Evolutionary conservation across 257 asterid species (phyloP), one percentile per base, ranked within the genome.

Genomic region (Orobanche coerulescens): DNA sequence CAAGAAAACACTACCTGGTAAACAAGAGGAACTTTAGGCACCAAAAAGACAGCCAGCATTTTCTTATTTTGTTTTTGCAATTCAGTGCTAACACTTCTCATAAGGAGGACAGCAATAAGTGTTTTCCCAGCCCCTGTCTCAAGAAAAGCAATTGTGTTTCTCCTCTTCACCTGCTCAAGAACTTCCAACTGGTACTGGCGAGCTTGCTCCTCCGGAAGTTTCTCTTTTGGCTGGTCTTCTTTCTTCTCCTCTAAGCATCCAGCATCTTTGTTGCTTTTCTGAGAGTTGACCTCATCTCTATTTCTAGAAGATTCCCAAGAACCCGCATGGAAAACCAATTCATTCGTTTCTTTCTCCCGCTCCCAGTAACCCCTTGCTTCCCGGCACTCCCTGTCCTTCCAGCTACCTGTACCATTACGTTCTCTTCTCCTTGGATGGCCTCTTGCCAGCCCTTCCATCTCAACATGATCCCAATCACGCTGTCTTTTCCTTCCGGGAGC

Each of bases 51-150:
- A 33, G 97, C 94, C 25, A 88, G 80, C 87, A 88, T 79, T 77
- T 86, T 93, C 81, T 79, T 93, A 75, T 89, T 80, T 65, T 67
- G 76, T 52, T 69, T 74, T 67, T 78, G 84, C 82, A 93, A 65
- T 39, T 93, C 95, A 74, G 48, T 44, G 66, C 75, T 81, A 34
- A 93, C 63, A 68, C 95, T 89, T 80, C 69, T 88, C 74, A 93
- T 88, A 12, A 93, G 95, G 64, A 93, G 94, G 60, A 89, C 87
- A 39, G 97, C 97, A 61, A 93, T 93, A 53, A 93, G 81, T 9
- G 98, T 93, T 76, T 93, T 93, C 40, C 98, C 98, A 24, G 98
- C 95, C 55, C 98, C 98, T 24, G 98, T 93, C 78, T 93, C 98
- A 62, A 93, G 95, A 80, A 93, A 93, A 16, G 98, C 95, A 23